These are phyloP conservation scores for Fusarium pseudonygamai DNA, from an alignment of 2,329 filamentous ascomycete species.

Conservation along the genomic window DNA sequence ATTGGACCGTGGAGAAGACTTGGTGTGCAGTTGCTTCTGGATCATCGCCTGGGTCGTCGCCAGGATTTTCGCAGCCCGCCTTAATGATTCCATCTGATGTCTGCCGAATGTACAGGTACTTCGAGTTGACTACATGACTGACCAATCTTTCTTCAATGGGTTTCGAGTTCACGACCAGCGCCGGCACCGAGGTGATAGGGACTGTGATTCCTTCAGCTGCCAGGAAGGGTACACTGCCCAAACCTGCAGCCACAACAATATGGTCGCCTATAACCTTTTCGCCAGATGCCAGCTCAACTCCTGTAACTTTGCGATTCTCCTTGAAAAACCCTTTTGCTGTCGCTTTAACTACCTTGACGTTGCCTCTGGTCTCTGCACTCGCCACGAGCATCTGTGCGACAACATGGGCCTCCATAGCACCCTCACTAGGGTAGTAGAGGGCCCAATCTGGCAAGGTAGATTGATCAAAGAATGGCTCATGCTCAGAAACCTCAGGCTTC, in stretches of 20 bases:
- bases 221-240: constrained; percentile 13
- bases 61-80: constrained; percentile 20
- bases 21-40: constrained; percentile 10
- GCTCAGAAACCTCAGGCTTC: background rate
- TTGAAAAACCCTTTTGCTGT: background rate
- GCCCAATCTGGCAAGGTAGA: constrained; percentile 1
- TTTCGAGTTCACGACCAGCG: constrained; percentile 24
- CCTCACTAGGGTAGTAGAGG: constrained; percentile 13
- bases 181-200: constrained; percentile 2
- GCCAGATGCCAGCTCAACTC: constrained; percentile 1
- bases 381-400: constrained; percentile 21
- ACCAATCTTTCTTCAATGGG: background rate
- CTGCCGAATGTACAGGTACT: constrained; percentile 21
- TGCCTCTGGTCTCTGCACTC: background rate
- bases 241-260: constrained; percentile 20
- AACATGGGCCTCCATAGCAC: constrained; percentile 24
- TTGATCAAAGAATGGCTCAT: background rate
- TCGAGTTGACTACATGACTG: constrained; percentile 12
- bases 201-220: background rate
- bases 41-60: constrained; percentile 20
- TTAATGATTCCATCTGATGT: constrained; percentile 16
- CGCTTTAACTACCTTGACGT: background rate
- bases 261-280: background rate
- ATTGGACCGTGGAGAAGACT: constrained; percentile 4
- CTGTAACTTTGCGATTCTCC: background rate